A percentile compares a stretch with the other conserved stretches of the same genome.
Conservation (phyloP, 305 asterid genomes). For the Striga hermonthica region DNA sequence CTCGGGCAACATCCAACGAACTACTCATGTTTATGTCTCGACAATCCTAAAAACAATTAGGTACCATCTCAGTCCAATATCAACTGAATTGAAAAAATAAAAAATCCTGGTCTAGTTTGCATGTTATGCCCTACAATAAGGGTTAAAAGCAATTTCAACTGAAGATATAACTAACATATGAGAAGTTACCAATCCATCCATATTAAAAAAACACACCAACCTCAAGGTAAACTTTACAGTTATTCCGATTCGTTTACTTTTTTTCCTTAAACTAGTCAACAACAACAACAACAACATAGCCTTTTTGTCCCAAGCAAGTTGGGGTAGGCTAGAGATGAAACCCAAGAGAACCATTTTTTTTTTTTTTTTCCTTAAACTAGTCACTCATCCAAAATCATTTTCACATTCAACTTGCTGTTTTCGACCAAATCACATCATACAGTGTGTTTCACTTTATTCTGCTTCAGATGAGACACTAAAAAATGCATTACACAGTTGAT, state of each 20-base stretch:
- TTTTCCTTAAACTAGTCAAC: too few species aligned
- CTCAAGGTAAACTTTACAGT: background rate
- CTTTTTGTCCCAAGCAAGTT: too few species aligned
- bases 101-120: background rate
- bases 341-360: too few species aligned
- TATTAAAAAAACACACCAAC: background rate
- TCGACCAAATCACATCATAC: too few species aligned
- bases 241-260: too few species aligned
- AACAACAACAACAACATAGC: too few species aligned
- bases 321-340: too few species aligned
- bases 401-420: too few species aligned
- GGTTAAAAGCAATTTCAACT: background rate
- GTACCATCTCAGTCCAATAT: slow-evolving; percentile 3
- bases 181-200: background rate
- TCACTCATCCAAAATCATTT: too few species aligned
- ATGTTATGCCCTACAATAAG: background rate
- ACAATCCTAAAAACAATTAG: slow-evolving; percentile 32
- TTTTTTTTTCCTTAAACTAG: too few species aligned
- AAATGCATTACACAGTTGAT: background rate
- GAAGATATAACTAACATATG: background rate
- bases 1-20: slow-evolving; percentile 75
- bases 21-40: slow-evolving; percentile 47
- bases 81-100: background rate
- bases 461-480: background rate
- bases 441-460: too few species aligned